phyloP scores from a whole-genome alignment of 2,329 filamentous ascomycete genomes.

The Arthrinium phaeospermum region DNA sequence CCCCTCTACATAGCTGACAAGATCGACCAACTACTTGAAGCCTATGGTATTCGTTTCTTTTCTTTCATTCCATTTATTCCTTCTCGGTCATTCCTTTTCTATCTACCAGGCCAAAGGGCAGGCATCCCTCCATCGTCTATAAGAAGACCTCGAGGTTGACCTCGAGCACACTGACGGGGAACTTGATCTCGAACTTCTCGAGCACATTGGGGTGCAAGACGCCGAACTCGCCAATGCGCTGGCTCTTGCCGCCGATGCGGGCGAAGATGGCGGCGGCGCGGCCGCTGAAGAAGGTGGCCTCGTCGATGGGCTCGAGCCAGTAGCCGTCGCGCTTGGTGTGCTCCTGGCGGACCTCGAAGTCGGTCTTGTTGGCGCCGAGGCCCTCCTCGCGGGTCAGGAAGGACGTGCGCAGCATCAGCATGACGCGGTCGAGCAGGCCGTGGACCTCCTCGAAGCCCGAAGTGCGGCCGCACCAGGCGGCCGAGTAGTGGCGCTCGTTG shows the following conservation, averaged over 20 bases:
- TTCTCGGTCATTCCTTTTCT: background rate
- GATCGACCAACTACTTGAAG: background rate
- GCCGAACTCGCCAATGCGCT: conserved; percentile 86
- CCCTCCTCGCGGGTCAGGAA: conserved; percentile 82
- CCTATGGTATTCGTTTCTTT: background rate
- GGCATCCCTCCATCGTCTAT: background rate
- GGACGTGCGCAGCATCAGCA: conserved; percentile 86
- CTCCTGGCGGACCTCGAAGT: conserved; percentile 59
- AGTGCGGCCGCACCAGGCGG: conserved; percentile 91
- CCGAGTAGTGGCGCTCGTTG: conserved; percentile 96
- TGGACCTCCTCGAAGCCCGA: conserved; percentile 96
- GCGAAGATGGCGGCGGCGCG: conserved; percentile 87
- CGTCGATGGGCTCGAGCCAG: conserved; percentile 92
- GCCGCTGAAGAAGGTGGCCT: conserved; percentile 89
- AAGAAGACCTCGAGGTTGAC: conserved; percentile 88
- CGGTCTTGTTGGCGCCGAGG: conserved; percentile 54
- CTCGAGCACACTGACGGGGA: conserved; percentile 92
- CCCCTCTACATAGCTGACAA: background rate
- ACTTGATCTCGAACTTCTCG: conserved; percentile 67
- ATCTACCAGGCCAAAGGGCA: background rate
- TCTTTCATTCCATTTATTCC: background rate
- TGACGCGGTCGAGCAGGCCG: conserved; percentile 87
- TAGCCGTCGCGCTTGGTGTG: conserved; percentile 73
- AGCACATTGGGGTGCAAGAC: conserved; percentile 92
- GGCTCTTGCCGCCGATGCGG: conserved; percentile 73